Evolutionary conservation across 1,139 yeast genomes (phyloP).

Genomic region (Sugiyamaella japonica): DNA sequence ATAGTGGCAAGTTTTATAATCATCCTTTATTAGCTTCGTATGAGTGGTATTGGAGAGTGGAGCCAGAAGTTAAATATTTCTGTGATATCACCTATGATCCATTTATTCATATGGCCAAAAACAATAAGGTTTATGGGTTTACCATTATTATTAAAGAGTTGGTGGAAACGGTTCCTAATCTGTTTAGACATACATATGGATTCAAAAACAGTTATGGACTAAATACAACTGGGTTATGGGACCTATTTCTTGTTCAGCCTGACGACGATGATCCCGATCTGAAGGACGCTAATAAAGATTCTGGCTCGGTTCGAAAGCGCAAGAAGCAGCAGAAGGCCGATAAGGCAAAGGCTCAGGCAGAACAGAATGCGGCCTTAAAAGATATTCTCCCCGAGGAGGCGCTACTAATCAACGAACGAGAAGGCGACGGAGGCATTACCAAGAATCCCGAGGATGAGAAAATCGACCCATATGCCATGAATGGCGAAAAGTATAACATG

Average conservation of each 20-base stretch:
- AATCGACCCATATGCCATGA: conserved; percentile 44
- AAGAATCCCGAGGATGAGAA: conserved; percentile 23
- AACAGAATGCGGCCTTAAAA: conserved; percentile 23
- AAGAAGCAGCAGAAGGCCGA: conserved; percentile 35
- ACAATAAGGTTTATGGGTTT: conserved; percentile 77
- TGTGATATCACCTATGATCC: conserved; percentile 94
- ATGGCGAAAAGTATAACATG: conserved; percentile 68
- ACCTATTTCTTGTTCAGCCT: conserved; percentile 37
- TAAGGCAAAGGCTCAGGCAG: conserved; percentile 30
- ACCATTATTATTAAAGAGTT: conserved; percentile 74
- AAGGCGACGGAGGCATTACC: conserved; percentile 14
- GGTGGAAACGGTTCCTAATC: conserved; percentile 74
- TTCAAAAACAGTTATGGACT: conserved; percentile 54
- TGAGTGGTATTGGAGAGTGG: conserved; percentile 95
- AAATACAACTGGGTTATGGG: conserved; percentile 50
- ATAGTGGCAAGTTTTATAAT: conserved; percentile 73
- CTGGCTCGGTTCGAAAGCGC: conserved; percentile 29
- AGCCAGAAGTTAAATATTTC: conserved; percentile 83
- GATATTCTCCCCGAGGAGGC: conserved; percentile 29
- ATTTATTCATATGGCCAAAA: conserved; percentile 70
- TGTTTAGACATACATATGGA: conserved; percentile 68
- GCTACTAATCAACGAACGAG: conserved; percentile 19
- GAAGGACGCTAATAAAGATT: conserved; percentile 24
- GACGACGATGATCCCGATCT: conserved; percentile 25
- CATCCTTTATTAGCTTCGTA: conserved; percentile 62